A percentile compares a stretch with the other conserved stretches of the same genome.
Conservation (phyloP, 1,284 basidiomycete genomes). For the Pseudozyma hubeiensis region DNA sequence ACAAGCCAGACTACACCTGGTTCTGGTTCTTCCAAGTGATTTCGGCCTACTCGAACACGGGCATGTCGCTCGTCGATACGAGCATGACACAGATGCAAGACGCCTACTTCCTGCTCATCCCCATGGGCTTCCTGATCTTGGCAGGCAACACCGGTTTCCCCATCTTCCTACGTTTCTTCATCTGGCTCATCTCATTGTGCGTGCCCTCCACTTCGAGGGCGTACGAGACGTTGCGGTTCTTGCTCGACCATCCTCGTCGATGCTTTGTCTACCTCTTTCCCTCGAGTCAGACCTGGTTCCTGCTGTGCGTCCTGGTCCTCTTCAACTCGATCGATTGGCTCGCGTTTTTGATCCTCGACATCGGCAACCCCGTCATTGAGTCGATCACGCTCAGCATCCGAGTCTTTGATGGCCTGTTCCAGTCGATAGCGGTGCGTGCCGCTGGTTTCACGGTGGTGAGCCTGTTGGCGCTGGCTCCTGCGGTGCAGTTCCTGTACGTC, state of each 20-base stretch:
- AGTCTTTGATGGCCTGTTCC: constrained; percentile 69
- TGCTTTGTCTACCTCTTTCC: constrained; percentile 95
- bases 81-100: constrained; percentile 88
- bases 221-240: constrained; percentile 86
- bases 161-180: constrained; percentile 66
- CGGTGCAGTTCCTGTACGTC: constrained; percentile 84
- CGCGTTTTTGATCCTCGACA: constrained; percentile 87
- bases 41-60: constrained; percentile 90
- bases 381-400: constrained; percentile 76
- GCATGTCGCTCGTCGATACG: constrained; percentile 85
- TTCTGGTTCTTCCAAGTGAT: constrained; percentile 87
- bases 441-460: constrained; percentile 86
- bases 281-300: constrained; percentile 88
- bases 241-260: constrained; percentile 94
- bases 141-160: constrained; percentile 87
- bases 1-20: constrained; percentile 72
- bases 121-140: constrained; percentile 77
- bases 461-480: constrained; percentile 80
- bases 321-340: constrained; percentile 86
- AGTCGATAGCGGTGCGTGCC: constrained; percentile 79
- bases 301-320: constrained; percentile 76
- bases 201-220: constrained; percentile 75
- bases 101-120: constrained; percentile 83
- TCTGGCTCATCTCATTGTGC: constrained; percentile 78
- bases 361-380: constrained; percentile 80